Percentiles rank a stretch among this genome's conserved stretches.
phyloP scores from a whole-genome alignment of 768 basidiomycete species.

The Kwoniella heveanensis region DNA sequence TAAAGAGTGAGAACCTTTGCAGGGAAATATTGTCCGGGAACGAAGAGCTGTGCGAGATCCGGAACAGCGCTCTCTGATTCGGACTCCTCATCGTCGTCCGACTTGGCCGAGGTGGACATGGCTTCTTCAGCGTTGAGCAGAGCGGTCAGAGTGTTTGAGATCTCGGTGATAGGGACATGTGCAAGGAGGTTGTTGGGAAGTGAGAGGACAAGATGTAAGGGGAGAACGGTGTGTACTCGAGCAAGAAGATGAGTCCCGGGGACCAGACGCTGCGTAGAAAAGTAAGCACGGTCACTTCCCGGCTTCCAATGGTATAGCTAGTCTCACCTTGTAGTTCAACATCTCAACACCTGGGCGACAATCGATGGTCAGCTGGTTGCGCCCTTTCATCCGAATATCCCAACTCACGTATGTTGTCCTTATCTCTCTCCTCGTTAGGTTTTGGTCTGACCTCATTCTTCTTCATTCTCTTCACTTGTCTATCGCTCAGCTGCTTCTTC shows the following conservation, averaged over 20 bases:
- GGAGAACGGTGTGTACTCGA: conserved; percentile 82
- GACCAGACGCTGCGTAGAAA: conserved; percentile 65
- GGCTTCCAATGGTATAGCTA: no score
- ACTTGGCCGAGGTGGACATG: conserved; percentile 54
- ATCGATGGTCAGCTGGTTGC: neutral
- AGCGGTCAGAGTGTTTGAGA: conserved; percentile 75
- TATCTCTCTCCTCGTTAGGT: conserved; percentile 43
- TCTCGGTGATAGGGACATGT: conserved; percentile 90
- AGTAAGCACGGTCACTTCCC: neutral
- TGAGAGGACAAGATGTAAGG: conserved; percentile 86
- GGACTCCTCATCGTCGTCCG: conserved; percentile 62
- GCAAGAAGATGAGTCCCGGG: conserved; percentile 84
- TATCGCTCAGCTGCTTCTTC: conserved; percentile 55
- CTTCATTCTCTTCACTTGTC: conserved; percentile 55
- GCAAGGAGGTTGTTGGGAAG: conserved; percentile 93
- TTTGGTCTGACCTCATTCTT: conserved; percentile 46
- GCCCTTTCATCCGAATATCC: neutral
- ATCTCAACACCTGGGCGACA: conserved; percentile 68
- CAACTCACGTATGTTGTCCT: conserved; percentile 60
- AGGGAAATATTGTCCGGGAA: conserved; percentile 81
- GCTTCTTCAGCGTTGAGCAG: conserved; percentile 66
- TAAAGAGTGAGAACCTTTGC: conserved; percentile 72
- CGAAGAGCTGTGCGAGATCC: conserved; percentile 74
- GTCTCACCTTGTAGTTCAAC: conserved; percentile 82
- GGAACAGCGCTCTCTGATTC: conserved; percentile 58